Evolutionary conservation across 2,329 filamentous ascomycete genomes (phyloP).

Genomic region (Fusarium papillatum): DNA sequence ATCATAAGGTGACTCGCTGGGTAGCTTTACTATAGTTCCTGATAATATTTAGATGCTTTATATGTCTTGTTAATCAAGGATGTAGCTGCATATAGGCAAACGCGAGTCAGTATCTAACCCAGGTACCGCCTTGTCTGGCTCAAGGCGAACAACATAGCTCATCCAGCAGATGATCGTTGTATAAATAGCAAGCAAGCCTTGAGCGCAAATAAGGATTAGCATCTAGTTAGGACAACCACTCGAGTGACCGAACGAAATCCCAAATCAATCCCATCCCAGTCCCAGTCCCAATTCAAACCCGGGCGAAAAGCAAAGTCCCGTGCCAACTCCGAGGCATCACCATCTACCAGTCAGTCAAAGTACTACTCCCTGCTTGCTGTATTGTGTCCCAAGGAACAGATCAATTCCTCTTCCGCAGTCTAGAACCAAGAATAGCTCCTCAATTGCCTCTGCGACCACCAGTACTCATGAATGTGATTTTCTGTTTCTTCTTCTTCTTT

Average conservation of each 20-base stretch:
- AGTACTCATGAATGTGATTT: conserved; percentile 81
- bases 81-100: neutral
- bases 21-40: neutral
- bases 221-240: conserved; percentile 10
- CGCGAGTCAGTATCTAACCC: neutral
- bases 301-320: neutral
- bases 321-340: conserved; percentile 7
- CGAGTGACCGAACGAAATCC: neutral
- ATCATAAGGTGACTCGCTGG: neutral
- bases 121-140: neutral
- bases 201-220: conserved; percentile 5
- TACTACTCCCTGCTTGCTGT: conserved; percentile 4
- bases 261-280: neutral
- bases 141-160: neutral
- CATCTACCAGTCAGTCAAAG: conserved; percentile 8
- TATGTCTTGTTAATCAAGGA: neutral
- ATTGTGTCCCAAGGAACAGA: neutral
- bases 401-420: neutral
- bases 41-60: neutral
- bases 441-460: conserved; percentile 64
- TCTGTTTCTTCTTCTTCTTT: conserved; percentile 81
- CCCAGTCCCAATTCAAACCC: neutral
- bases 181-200: neutral
- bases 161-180: neutral
- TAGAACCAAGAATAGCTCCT: conserved; percentile 14